These are phyloP conservation scores for Plicaturopsis crispa DNA, from an alignment of 768 basidiomycete genomes.

Conservation along the genomic window DNA sequence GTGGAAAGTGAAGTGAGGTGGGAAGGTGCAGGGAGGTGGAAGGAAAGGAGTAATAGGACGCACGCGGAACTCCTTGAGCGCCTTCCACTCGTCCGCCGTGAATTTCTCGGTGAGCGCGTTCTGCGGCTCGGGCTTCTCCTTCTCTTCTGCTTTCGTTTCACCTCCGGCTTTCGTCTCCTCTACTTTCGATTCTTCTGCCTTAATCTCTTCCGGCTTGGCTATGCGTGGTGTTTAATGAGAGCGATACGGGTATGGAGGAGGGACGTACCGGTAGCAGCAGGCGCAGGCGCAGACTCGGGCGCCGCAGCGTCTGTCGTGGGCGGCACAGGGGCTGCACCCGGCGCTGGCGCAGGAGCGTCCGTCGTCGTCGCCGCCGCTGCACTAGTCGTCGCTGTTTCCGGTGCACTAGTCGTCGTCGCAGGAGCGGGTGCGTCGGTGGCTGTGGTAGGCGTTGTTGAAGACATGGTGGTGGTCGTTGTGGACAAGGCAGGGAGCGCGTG, in stretches of 20 bases:
- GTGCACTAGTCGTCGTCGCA: too few relatives aligned
- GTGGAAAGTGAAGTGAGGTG: too few relatives aligned
- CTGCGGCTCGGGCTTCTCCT: slow-evolving; percentile 46
- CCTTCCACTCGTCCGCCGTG: slow-evolving; percentile 64
- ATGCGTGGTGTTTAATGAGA: too few relatives aligned
- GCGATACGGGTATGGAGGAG: slow-evolving; percentile 7
- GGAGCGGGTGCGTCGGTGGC: too few relatives aligned
- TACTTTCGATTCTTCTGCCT: slow-evolving; percentile 8
- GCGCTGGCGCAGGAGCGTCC: slow-evolving; percentile 3
- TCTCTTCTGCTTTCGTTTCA: slow-evolving; percentile 6
- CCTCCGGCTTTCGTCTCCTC: slow-evolving; percentile 5
- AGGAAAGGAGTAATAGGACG: slow-evolving; percentile 11
- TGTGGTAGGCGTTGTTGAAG: too few relatives aligned
- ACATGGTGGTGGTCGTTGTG: too few relatives aligned
- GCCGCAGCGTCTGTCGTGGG: slow-evolving; percentile 10
- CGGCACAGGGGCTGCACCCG: slow-evolving; percentile 7
- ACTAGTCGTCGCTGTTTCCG: too few relatives aligned
- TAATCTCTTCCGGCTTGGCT: slow-evolving; percentile 6
- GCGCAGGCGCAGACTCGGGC: slow-evolving; percentile 4
- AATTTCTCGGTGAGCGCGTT: slow-evolving; percentile 64
- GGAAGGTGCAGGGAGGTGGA: too few relatives aligned
- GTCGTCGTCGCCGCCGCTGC: neutral
- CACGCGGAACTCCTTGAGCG: slow-evolving; percentile 63
- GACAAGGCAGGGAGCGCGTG: too few relatives aligned
- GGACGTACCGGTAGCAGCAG: slow-evolving; percentile 5